Percentiles rank a stretch among this genome's conserved stretches.
phyloP scores from a whole-genome alignment of 352 stramenopile species.

The Phytophthora ramorum region DNA sequence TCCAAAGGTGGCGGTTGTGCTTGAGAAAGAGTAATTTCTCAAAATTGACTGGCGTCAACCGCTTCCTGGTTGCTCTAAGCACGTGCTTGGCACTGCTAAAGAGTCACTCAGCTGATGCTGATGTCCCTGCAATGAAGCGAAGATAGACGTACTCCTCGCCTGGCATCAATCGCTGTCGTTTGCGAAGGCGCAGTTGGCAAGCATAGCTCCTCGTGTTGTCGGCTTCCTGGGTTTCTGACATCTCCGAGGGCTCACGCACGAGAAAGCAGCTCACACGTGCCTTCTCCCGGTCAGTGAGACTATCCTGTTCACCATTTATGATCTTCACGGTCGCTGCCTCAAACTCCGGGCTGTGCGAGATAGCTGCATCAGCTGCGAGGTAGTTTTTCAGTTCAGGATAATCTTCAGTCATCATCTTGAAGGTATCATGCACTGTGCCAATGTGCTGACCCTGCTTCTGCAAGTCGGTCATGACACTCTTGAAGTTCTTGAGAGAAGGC shows the following conservation, averaged over 20 bases:
- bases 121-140: neutral
- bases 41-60: slow-evolving; percentile 7
- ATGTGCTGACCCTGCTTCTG: neutral
- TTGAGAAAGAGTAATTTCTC: slow-evolving; percentile 13
- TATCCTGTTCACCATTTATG: neutral
- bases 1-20: slow-evolving; percentile 15
- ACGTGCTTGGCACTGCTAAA: slow-evolving; percentile 13
- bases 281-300: neutral
- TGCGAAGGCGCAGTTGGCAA: neutral
- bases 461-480: neutral
- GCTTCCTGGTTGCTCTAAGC: slow-evolving; percentile 3
- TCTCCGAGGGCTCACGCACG: neutral
- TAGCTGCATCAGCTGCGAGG: neutral
- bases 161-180: neutral
- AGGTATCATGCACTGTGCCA: neutral
- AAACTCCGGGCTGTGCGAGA: neutral
- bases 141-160: neutral
- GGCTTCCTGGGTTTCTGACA: neutral
- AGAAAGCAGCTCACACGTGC: neutral
- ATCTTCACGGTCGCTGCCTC: neutral
- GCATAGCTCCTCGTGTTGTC: neutral
- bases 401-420: neutral
- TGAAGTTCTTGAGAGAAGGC: slow-evolving; percentile 1
- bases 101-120: neutral
- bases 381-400: neutral